Conservation (phyloP, 495 filamentous ascomycete species). For the Xylaria longipes region DNA sequence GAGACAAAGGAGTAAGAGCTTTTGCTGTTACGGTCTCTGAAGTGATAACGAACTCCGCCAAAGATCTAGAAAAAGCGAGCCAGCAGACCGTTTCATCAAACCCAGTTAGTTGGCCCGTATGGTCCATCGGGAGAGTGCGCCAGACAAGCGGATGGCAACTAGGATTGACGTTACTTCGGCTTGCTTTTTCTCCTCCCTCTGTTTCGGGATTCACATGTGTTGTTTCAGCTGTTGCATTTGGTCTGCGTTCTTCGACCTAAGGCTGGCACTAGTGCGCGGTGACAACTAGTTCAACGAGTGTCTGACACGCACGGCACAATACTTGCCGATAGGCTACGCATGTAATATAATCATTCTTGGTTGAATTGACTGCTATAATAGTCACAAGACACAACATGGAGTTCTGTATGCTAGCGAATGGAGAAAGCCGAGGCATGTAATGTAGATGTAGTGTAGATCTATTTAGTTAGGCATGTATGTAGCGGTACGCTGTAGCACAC, state of each 20-base stretch:
- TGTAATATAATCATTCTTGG: not conserved
- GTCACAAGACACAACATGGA: not conserved
- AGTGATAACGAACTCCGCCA: not conserved
- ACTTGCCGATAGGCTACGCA: not conserved
- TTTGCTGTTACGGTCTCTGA: not conserved
- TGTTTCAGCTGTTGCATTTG: conserved; percentile 24
- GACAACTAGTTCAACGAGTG: not conserved
- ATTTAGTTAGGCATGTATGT: conserved; percentile 4
- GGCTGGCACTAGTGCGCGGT: conserved; percentile 4
- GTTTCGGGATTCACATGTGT: conserved; percentile 19
- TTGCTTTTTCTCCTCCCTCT: conserved; percentile 20
- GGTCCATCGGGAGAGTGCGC: conserved; percentile 1
- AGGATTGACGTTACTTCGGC: conserved; percentile 19
- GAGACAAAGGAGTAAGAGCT: not conserved
- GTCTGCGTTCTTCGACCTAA: conserved; percentile 6
- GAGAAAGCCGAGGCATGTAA: not conserved
- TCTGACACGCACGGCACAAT: not conserved
- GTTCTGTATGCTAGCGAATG: not conserved
- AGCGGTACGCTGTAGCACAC: conserved; percentile 13
- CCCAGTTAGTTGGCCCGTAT: not conserved
- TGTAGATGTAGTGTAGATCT: not conserved
- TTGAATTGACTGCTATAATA: not conserved
- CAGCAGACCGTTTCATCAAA: conserved; percentile 1
- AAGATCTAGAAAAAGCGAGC: not conserved
- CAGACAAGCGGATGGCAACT: conserved; percentile 10